Conservation (phyloP, 108 stramenopile species). For the Cyclotella kingstonii region DNA sequence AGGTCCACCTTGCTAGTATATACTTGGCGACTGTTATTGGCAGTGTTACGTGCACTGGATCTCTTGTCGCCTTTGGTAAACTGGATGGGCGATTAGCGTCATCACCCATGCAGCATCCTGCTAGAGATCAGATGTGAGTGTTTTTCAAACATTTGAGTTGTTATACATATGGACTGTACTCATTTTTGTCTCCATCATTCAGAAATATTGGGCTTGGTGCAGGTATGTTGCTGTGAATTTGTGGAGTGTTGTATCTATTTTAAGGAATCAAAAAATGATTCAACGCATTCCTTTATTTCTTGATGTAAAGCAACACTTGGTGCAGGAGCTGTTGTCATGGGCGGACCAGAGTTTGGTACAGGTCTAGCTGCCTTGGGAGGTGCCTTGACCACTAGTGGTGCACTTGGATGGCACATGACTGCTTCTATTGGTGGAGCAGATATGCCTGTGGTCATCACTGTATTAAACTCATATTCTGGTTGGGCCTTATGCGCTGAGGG, state of each 20-base stretch:
- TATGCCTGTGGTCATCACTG: constrained; percentile 99
- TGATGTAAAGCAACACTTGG: constrained; percentile 68
- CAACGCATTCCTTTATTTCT: background rate
- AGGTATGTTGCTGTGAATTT: background rate
- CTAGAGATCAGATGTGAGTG: constrained; percentile 69
- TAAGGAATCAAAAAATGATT: no score
- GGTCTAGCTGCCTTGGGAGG: constrained; percentile 82
- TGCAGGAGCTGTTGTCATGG: constrained; percentile 82
- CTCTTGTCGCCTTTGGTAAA: constrained; percentile 98
- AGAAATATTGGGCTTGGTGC: constrained; percentile 91
- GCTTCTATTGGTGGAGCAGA: constrained; percentile 98
- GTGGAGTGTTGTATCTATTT: background rate
- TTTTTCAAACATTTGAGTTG: background rate
- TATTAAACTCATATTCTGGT: constrained; percentile 94
- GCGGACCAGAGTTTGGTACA: constrained; percentile 67
- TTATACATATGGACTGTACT: background rate
- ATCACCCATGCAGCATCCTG: constrained; percentile 72
- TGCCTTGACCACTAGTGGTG: constrained; percentile 81
- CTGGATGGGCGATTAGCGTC: constrained; percentile 83
- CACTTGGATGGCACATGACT: constrained; percentile 94
- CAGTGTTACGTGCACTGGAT: constrained; percentile 95
- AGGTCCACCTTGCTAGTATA: constrained; percentile 81
- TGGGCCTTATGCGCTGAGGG: constrained; percentile 99
- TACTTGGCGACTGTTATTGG: constrained; percentile 97
- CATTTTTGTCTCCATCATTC: background rate